A percentile compares a stretch with the other conserved stretches of the same genome.
These are phyloP conservation scores for Blastobotrys arbuscula DNA, from an alignment of 1,139 yeast species.

Conservation along the genomic window DNA sequence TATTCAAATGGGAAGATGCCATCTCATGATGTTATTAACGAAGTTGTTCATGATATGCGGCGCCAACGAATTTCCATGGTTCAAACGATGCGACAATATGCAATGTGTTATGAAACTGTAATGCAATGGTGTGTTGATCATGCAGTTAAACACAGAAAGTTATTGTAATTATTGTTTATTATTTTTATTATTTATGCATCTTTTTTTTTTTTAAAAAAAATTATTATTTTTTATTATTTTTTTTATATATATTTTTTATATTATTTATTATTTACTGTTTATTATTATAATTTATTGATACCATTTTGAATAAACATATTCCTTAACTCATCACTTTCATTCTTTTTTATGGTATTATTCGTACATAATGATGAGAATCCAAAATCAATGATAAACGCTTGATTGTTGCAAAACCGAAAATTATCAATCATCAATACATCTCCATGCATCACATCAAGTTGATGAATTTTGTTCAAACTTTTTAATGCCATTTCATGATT, in stretches of 20 bases:
- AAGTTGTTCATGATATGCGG: constrained; percentile 55
- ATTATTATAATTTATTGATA: too few relatives aligned
- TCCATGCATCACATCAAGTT: constrained; percentile 4
- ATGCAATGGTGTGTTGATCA: constrained; percentile 26
- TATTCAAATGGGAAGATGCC: constrained; percentile 7
- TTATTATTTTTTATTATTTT: not conserved
- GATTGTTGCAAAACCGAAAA: not conserved
- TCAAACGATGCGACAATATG: constrained; percentile 69
- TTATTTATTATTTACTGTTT: not conserved
- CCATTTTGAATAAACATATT: too few relatives aligned
- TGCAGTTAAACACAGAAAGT: not conserved
- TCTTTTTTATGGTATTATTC: too few relatives aligned
- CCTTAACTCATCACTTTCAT: too few relatives aligned
- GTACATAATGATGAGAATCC: too few relatives aligned
- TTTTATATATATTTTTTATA: not conserved
- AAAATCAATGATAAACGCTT: constrained; percentile 5
- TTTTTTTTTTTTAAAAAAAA: not conserved
- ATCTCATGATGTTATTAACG: constrained; percentile 47
- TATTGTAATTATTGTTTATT: not conserved
- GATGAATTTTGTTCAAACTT: constrained; percentile 6
- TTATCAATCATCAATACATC: constrained; percentile 1
- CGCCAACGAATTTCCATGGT: constrained; percentile 79
- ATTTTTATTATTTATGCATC: not conserved
- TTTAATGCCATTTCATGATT: not conserved
- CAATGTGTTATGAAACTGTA: constrained; percentile 61